These are phyloP conservation scores for Clitocybe nebularis DNA, from an alignment of 1,284 basidiomycete genomes.

Conservation along the genomic window DNA sequence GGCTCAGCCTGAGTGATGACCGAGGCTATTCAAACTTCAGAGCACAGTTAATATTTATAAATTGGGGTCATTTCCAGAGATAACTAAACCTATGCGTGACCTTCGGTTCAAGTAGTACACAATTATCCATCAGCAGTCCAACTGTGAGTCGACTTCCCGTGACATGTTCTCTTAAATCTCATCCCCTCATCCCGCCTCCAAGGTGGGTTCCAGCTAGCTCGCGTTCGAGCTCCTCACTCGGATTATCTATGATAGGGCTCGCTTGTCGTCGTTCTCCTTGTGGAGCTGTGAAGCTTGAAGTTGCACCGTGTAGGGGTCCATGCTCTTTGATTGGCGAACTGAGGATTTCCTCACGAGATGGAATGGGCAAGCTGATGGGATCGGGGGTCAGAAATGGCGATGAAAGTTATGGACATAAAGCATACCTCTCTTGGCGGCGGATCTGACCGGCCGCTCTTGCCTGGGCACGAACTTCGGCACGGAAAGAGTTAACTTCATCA, in stretches of 20 bases:
- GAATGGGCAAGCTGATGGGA: conserved; percentile 61
- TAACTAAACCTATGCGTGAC: no score
- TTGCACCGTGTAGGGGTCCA: conserved; percentile 61
- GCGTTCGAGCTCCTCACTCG: conserved; percentile 81
- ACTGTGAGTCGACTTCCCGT: no score
- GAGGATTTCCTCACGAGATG: conserved; percentile 74
- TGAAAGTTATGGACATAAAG: conserved; percentile 3
- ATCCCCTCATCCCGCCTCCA: conserved; percentile 24
- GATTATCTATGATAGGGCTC: conserved; percentile 76
- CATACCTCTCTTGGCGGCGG: conserved; percentile 69
- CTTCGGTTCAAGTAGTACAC: no score
- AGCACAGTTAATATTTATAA: no score
- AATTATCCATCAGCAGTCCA: no score
- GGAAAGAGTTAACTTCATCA: conserved; percentile 89
- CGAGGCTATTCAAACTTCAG: no score
- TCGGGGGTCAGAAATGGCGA: conserved; percentile 5
- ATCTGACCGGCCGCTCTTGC: conserved; percentile 67
- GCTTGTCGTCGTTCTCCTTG: conserved; percentile 36
- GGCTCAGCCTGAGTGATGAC: no score
- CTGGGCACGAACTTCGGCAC: conserved; percentile 78
- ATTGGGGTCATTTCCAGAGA: no score
- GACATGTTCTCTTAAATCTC: no score
- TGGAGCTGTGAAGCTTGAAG: conserved; percentile 59
- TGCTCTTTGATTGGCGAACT: conserved; percentile 70
- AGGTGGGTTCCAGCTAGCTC: conserved; percentile 72